A percentile compares a stretch with the other conserved stretches of the same genome.
These are phyloP conservation scores for Spinellus fusiger DNA, from an alignment of 192 early-diverging fungal genomes.

Conservation along the genomic window DNA sequence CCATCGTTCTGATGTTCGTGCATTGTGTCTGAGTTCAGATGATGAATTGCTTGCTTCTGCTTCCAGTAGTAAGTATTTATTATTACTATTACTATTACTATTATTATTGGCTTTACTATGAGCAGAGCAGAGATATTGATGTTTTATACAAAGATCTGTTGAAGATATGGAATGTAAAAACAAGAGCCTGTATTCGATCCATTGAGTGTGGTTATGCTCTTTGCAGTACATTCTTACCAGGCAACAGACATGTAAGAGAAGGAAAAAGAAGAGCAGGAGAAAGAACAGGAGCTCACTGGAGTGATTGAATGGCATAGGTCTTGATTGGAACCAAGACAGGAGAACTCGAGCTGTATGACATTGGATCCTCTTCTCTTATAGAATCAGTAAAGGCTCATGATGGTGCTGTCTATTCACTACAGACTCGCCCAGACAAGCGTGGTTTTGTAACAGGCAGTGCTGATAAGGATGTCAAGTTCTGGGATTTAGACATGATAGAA, in stretches of 20 bases:
- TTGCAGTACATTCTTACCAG: conserved; percentile 91
- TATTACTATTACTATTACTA: neutral
- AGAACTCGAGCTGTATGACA: conserved; percentile 84
- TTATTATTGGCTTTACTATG: neutral
- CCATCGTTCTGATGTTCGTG: conserved; percentile 87
- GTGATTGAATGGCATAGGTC: conserved; percentile 48
- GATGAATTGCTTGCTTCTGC: conserved; percentile 83
- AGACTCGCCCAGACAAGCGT: conserved; percentile 78
- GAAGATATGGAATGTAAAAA: conserved; percentile 89
- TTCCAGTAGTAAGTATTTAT: conserved; percentile 56
- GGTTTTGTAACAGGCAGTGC: conserved; percentile 89
- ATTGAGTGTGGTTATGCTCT: conserved; percentile 88
- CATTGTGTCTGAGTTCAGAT: conserved; percentile 84
- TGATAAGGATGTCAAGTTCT: conserved; percentile 97
- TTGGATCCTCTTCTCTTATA: conserved; percentile 74
- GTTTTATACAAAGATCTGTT: conserved; percentile 58
- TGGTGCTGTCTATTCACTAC: conserved; percentile 81
- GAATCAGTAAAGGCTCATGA: conserved; percentile 91
- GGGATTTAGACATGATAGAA: conserved; percentile 83
- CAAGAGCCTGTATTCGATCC: conserved; percentile 78
- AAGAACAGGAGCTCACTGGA: too few species aligned
- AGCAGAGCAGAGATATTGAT: neutral
- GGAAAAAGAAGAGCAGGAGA: neutral
- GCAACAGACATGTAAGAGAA: conserved; percentile 65
- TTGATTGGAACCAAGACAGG: conserved; percentile 94